Conservation (phyloP, 139 green algal genomes). For the Diplosphaera chodatii region DNA sequence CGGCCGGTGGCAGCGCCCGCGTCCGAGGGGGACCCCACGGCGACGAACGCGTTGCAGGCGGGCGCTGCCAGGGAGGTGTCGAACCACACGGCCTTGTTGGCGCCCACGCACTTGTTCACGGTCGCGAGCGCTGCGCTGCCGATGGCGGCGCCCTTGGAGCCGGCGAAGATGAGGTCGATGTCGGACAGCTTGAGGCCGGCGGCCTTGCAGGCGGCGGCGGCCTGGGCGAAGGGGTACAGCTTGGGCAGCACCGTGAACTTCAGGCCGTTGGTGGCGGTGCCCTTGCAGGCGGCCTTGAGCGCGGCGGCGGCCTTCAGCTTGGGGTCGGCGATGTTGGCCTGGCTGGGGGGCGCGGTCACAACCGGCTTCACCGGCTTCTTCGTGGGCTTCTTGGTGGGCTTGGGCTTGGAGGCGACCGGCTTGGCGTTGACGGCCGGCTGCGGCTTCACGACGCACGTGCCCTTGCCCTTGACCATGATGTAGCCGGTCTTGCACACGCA, state of each 20-base stretch:
- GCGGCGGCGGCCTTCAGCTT: neutral
- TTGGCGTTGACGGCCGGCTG: neutral
- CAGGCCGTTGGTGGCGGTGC: neutral
- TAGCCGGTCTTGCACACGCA: constrained; percentile 1
- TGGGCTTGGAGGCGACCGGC: too few relatives aligned
- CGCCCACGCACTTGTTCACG: neutral
- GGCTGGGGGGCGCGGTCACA: neutral
- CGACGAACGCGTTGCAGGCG: neutral
- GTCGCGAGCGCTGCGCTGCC: neutral
- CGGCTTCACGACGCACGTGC: neutral
- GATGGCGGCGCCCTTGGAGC: neutral
- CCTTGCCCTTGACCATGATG: neutral
- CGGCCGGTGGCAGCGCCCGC: neutral
- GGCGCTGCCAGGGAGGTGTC: neutral
- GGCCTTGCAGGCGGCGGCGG: neutral
- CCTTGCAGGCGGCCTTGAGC: neutral
- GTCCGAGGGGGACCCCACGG: neutral
- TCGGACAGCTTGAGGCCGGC: neutral
- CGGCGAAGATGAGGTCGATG: neutral
- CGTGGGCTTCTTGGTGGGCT: neutral
- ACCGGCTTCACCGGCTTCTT: neutral
- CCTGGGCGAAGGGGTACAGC: neutral
- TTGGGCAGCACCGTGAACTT: neutral
- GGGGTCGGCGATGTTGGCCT: neutral
- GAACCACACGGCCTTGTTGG: neutral